Percentiles rank a stretch among this genome's conserved stretches.
These are phyloP conservation scores for Anisodus acutangulus DNA, from an alignment of 257 asterid species.

Conservation along the genomic window DNA sequence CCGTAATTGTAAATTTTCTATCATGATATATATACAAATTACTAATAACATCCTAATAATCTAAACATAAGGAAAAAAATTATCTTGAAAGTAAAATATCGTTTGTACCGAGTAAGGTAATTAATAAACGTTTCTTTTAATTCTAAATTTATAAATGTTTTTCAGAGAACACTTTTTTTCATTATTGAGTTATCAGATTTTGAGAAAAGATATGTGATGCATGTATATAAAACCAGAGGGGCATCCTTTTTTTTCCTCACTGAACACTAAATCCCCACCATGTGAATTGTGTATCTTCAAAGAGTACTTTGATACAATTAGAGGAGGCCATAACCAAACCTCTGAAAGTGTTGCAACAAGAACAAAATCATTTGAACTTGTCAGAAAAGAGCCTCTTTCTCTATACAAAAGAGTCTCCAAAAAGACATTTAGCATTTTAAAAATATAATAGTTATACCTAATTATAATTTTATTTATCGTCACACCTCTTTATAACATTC, in stretches of 20 bases:
- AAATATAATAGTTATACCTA: too few relatives aligned
- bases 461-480: too few relatives aligned
- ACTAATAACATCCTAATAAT: not conserved
- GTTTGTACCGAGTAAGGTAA: not conserved
- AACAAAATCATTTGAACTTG: not conserved
- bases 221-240: not conserved
- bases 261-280: conserved; percentile 2
- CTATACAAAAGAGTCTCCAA: not conserved
- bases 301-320: not conserved
- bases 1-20: not conserved
- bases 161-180: too few relatives aligned
- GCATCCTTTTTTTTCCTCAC: not conserved
- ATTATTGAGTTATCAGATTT: too few relatives aligned
- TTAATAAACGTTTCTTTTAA: not conserved
- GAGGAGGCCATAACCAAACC: not conserved
- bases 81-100: not conserved
- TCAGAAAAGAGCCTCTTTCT: not conserved
- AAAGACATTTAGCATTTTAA: too few relatives aligned
- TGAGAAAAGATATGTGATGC: not conserved
- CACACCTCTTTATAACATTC: too few relatives aligned
- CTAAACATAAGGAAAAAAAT: not conserved
- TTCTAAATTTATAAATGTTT: too few relatives aligned
- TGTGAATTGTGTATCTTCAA: not conserved
- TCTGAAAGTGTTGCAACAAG: not conserved
- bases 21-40: not conserved